Percentiles rank a stretch among this genome's conserved stretches.
These are phyloP conservation scores for Chenopodium album DNA, from an alignment of 148 eudicot genomes.

Conservation along the genomic window DNA sequence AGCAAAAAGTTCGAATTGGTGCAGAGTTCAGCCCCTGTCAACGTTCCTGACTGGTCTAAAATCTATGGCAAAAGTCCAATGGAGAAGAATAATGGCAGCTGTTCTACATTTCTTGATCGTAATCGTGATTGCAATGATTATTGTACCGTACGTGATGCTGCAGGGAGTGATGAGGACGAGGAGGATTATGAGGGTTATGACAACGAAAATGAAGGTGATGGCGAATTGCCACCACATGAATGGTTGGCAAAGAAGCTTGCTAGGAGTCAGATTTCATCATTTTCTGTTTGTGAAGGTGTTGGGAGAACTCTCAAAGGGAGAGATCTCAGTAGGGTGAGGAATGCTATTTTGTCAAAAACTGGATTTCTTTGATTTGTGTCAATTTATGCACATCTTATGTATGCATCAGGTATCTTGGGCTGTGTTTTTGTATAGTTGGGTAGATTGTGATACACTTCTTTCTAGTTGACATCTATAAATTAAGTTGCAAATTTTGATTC, in stretches of 20 bases:
- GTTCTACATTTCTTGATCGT: conserved; percentile 25
- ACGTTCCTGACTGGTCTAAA: conserved; percentile 78
- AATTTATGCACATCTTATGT: background rate
- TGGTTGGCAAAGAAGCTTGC: conserved; percentile 59
- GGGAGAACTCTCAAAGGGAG: conserved; percentile 83
- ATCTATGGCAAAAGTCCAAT: conserved; percentile 45
- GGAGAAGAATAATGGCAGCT: conserved; percentile 15
- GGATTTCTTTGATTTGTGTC: conserved; percentile 28
- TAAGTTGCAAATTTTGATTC: background rate
- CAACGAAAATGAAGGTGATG: conserved; percentile 35
- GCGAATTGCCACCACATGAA: conserved; percentile 67
- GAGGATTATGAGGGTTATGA: conserved; percentile 12
- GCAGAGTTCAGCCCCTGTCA: conserved; percentile 64
- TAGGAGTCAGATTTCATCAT: conserved; percentile 46
- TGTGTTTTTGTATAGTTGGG: background rate
- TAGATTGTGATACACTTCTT: background rate
- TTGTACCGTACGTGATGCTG: background rate
- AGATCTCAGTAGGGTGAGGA: conserved; percentile 69
- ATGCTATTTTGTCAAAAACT: conserved; percentile 59
- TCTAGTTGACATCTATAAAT: background rate
- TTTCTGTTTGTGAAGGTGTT: conserved; percentile 78
- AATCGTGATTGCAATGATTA: conserved; percentile 10
- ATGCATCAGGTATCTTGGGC: background rate
- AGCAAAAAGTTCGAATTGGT: conserved; percentile 25
- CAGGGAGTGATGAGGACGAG: conserved; percentile 14